Base-by-base conservation (phyloP, 495 filamentous ascomycete species). In the Hyaloscypha hepaticicola region DNA sequence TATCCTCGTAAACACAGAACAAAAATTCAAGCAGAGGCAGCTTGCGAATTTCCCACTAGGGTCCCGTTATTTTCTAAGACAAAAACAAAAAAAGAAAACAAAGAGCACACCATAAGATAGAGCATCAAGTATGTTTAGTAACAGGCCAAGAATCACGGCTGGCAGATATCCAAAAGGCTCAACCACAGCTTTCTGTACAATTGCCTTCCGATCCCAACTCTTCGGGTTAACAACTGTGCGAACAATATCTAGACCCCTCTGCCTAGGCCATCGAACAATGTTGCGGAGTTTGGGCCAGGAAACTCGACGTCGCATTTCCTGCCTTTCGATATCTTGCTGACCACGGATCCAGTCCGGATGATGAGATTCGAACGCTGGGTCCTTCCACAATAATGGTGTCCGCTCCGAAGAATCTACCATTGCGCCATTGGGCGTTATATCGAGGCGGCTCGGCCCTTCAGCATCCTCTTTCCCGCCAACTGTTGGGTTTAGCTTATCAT, bases 91-190 rank as follows among this genome's bases (percentile, higher is more conserved):
- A 21, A 29, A 28, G 60, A 25, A 7, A n/a, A 64, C 5, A 49
- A 11, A 27, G 51, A 26, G 63, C 76, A 68, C 73, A 87, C 92
- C 95, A 72, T 99, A 99, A 14, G 94, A 97, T 45, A 99, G 74
- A 26, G 92, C 95, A 78, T 99, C 95, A 27, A 99, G 80, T 49
- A 99, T 88, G 69, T 97, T 99, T 21, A 99, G 82, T 6, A 99
- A 80, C 21, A 96, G 79, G 0, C 95, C 95, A 2, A 99, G 84
- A 63, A 96, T 78, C 4, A 98, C 93, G 6, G 94, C 88, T 1
- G 96, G 95, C 14, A 97, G 70, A 55, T 87, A 87, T 45, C 83
- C 82, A 26, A 86, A 72, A 7, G 93, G 89, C 62, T 88, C 80
- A 21, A 90, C 76, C 11, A 95, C 74, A 3, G 80, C 84, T 26